These are phyloP conservation scores for Escovopsis weberi DNA, from an alignment of 2,329 filamentous ascomycete genomes.

Conservation along the genomic window DNA sequence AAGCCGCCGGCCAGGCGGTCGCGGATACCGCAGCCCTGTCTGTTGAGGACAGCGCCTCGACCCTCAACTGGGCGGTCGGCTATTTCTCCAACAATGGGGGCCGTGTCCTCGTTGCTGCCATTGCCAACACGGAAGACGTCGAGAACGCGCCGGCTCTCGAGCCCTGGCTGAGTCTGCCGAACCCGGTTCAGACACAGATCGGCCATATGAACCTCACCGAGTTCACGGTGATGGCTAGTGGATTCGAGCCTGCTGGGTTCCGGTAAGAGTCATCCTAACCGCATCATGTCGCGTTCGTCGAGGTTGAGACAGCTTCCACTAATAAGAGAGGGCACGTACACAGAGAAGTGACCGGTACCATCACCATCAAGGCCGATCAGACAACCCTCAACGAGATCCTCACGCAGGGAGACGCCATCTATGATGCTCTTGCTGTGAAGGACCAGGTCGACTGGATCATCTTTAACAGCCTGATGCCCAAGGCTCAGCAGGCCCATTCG, in stretches of 20 bases:
- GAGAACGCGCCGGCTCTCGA: slow-evolving; percentile 4
- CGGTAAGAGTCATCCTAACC: slow-evolving; percentile 2
- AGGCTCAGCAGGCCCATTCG: slow-evolving; percentile 4
- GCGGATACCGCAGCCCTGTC: too few relatives aligned
- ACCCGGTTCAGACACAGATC: neutral
- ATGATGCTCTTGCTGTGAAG: slow-evolving; percentile 5
- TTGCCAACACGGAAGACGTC: neutral
- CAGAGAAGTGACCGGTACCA: slow-evolving; percentile 5
- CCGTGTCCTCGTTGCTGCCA: too few relatives aligned
- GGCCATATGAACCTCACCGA: neutral
- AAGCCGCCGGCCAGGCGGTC: too few relatives aligned
- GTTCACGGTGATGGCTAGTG: too few relatives aligned
- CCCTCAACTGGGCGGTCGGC: too few relatives aligned
- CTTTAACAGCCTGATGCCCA: slow-evolving; percentile 6
- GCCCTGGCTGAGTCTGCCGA: slow-evolving; percentile 5
- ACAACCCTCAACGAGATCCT: slow-evolving; percentile 5
- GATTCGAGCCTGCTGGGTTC: slow-evolving; percentile 2
- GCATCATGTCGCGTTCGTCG: too few relatives aligned
- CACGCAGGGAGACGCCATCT: slow-evolving; percentile 4
- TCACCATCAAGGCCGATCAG: slow-evolving; percentile 6
- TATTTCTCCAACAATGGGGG: too few relatives aligned
- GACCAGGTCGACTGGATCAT: slow-evolving; percentile 8
- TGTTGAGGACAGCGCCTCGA: too few relatives aligned
- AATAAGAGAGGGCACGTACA: too few relatives aligned
- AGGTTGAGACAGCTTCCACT: too few relatives aligned